A percentile compares a stretch with the other conserved stretches of the same genome.
Evolutionary conservation across 1,139 yeast species (phyloP).

Genomic region (Waltiozyma sp.): DNA sequence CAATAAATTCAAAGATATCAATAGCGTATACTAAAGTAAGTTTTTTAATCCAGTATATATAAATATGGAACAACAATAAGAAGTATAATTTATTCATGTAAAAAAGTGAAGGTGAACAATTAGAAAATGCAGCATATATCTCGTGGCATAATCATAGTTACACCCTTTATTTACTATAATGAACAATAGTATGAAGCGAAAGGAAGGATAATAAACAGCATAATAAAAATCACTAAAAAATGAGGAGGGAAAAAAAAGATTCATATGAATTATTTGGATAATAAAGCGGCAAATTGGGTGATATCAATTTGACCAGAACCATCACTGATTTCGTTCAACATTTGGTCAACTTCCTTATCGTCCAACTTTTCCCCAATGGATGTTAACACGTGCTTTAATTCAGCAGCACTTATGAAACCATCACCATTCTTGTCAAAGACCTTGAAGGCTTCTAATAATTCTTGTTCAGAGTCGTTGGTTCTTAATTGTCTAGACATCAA

Average conservation of each 20-base stretch:
- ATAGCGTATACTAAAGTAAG: too few relatives aligned
- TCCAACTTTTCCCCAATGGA: conserved; percentile 94
- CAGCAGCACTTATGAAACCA: conserved; percentile 93
- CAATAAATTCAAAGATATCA: too few relatives aligned
- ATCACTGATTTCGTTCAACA: conserved; percentile 93
- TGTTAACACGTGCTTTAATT: conserved; percentile 89
- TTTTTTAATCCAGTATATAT: too few relatives aligned
- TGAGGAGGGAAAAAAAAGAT: neutral
- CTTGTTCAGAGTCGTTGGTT: conserved; percentile 95
- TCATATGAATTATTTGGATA: conserved; percentile 27
- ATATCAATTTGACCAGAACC: conserved; percentile 95
- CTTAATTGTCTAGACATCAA: conserved; percentile 69
- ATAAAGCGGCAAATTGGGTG: conserved; percentile 81
- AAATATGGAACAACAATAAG: too few relatives aligned
- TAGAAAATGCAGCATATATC: too few relatives aligned
- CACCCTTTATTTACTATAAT: too few relatives aligned
- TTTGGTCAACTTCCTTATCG: conserved; percentile 93
- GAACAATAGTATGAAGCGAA: too few relatives aligned
- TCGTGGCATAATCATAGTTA: too few relatives aligned
- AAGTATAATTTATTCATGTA: too few relatives aligned
- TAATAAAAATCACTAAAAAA: too few relatives aligned
- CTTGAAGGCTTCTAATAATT: conserved; percentile 93
- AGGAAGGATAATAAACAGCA: neutral
- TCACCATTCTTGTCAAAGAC: conserved; percentile 86
- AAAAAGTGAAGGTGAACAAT: too few relatives aligned